Evolutionary conservation across 805 yeast species (phyloP).

Genomic region (Pichia membranifaciens): DNA sequence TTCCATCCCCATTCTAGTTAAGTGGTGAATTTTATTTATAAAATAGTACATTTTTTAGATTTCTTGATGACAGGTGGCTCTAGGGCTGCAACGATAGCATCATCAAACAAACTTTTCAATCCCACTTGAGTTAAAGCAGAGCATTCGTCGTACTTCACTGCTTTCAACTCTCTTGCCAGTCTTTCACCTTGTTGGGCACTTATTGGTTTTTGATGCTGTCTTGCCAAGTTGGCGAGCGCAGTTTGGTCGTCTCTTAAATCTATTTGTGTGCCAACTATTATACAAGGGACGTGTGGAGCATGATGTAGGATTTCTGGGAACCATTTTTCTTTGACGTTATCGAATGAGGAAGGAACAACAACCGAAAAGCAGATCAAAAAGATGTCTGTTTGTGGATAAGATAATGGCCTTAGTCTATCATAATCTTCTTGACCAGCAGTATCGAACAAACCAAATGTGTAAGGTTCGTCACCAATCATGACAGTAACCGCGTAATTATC

Average conservation of each 20-base stretch:
- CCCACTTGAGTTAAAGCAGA: conserved; percentile 97
- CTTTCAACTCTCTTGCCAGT: conserved; percentile 88
- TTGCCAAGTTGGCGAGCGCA: conserved; percentile 79
- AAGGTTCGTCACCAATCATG: conserved; percentile 97
- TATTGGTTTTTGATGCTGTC: conserved; percentile 86
- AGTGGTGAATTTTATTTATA: conserved; percentile 34
- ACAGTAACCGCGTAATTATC: conserved; percentile 93
- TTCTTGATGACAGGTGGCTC: conserved; percentile 90
- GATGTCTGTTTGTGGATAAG: conserved; percentile 96
- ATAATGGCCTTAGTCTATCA: conserved; percentile 92
- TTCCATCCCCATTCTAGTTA: background rate
- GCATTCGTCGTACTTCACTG: conserved; percentile 95
- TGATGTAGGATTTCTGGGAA: conserved; percentile 95
- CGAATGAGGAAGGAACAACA: conserved; percentile 94
- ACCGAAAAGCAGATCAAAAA: conserved; percentile 94
- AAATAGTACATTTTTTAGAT: conserved; percentile 78
- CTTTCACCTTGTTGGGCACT: conserved; percentile 84
- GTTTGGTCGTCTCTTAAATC: conserved; percentile 93
- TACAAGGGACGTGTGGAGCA: conserved; percentile 94
- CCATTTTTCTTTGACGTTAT: conserved; percentile 98
- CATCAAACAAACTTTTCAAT: conserved; percentile 95
- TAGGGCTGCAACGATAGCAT: conserved; percentile 95
- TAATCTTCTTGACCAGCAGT: conserved; percentile 99
- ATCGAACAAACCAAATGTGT: conserved; percentile 93
- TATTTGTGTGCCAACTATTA: conserved; percentile 94